phyloP scores from a whole-genome alignment of 257 asterid genomes.

The Solanum peruvianum region DNA sequence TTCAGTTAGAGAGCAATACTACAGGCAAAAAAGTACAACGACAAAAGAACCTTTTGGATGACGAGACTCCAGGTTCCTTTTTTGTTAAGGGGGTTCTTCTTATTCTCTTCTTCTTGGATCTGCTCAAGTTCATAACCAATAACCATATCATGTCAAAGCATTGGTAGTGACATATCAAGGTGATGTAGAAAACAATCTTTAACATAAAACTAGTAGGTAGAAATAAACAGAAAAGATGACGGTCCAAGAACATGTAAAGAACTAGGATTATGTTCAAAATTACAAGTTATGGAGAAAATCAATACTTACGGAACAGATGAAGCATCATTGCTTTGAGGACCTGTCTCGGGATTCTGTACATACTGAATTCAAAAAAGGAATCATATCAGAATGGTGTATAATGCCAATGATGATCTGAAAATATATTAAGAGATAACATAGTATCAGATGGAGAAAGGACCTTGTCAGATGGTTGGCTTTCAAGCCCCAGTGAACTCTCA shows the following conservation, averaged over 20 bases:
- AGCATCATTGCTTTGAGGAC: not conserved
- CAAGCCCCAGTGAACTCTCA: not conserved
- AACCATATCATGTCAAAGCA: not conserved
- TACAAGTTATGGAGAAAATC: not conserved
- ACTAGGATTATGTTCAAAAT: not conserved
- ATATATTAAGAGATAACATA: not conserved
- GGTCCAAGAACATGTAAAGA: not conserved
- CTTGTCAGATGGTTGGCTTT: not conserved
- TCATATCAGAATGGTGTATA: not conserved
- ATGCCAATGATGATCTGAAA: not conserved
- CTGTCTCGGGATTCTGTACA: not conserved
- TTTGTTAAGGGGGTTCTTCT: not conserved
- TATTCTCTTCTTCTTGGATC: not conserved
- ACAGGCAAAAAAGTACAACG: not conserved
- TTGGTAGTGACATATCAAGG: not conserved
- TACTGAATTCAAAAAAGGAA: not conserved
- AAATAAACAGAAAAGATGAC: not conserved
- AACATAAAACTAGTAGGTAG: not conserved
- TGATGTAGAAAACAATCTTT: not conserved
- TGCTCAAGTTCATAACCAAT: not conserved
- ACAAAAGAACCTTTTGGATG: not conserved
- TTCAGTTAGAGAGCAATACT: not conserved
- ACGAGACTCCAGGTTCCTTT: not conserved
- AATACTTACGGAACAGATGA: not conserved
- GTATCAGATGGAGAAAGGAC: not conserved